A percentile compares a stretch with the other conserved stretches of the same genome.
phyloP scores from a whole-genome alignment of 225 moss, liverwort and hornwort genomes.

The Anthoceros angustus region DNA sequence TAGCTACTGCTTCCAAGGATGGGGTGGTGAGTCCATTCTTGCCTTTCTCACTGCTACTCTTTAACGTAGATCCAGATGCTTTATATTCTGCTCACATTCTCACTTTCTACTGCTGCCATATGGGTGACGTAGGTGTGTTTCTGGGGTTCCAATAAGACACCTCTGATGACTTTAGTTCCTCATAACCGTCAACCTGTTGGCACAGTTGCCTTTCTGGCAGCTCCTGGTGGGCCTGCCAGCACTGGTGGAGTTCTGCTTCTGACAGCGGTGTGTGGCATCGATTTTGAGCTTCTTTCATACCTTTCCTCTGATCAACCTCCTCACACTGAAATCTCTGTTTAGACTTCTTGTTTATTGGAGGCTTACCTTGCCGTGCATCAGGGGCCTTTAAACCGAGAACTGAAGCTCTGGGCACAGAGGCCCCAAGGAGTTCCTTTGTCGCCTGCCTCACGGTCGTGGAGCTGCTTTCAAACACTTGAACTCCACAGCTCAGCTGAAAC shows the following conservation, averaged over 20 bases:
- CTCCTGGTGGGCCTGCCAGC: constrained; percentile 53
- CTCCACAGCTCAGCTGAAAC: constrained; percentile 63
- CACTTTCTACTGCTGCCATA: constrained; percentile 5
- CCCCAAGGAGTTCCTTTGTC: constrained; percentile 41
- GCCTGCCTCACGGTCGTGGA: constrained; percentile 55
- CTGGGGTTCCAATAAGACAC: constrained; percentile 70
- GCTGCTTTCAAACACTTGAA: constrained; percentile 73
- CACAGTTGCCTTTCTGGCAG: constrained; percentile 74
- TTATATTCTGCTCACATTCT: constrained; percentile 5
- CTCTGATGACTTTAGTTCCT: constrained; percentile 48
- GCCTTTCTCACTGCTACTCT: not conserved
- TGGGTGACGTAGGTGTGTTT: constrained; percentile 52
- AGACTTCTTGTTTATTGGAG: too few species aligned
- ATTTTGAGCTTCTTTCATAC: not conserved
- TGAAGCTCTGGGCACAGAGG: constrained; percentile 84
- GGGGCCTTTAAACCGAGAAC: constrained; percentile 80
- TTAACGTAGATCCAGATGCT: constrained; percentile 5
- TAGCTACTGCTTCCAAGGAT: constrained; percentile 84
- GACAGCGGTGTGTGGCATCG: constrained; percentile 44
- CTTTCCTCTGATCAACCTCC: not conserved
- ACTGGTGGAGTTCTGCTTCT: constrained; percentile 33
- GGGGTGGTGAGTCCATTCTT: constrained; percentile 52
- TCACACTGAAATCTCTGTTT: not conserved
- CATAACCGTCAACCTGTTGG: constrained; percentile 77
- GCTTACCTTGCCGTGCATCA: constrained; percentile 12